These are phyloP conservation scores for Tolypocladium pustulatum DNA, from an alignment of 2,329 filamentous ascomycete genomes.

Conservation along the genomic window DNA sequence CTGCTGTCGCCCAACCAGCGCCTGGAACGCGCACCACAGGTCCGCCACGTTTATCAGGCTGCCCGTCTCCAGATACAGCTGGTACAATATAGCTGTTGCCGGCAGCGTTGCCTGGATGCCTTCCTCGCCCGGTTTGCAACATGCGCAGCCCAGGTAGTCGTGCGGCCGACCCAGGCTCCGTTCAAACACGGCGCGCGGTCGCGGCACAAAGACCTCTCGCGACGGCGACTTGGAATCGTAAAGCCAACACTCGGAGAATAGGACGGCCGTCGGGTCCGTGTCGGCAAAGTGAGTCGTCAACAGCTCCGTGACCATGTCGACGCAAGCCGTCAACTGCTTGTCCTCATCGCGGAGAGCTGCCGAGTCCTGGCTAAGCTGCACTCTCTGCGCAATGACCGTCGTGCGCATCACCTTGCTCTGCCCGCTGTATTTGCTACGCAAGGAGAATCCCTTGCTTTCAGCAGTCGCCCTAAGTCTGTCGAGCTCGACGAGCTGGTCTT, in stretches of 20 bases:
- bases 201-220: conserved; percentile 64
- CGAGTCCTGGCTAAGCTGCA: conserved; percentile 67
- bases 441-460: conserved; percentile 31
- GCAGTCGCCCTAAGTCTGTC: conserved; percentile 34
- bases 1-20: conserved; percentile 41
- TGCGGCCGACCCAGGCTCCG: conserved; percentile 61
- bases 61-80: conserved; percentile 68
- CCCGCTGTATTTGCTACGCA: conserved; percentile 67
- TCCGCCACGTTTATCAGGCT: conserved; percentile 70
- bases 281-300: conserved; percentile 15
- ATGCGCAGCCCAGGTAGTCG: conserved; percentile 66
- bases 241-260: conserved; percentile 63
- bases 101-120: conserved; percentile 53
- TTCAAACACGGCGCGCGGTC: conserved; percentile 60
- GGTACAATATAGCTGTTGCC: conserved; percentile 63
- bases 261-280: conserved; percentile 27
- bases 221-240: conserved; percentile 64
- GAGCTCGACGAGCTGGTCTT: conserved; percentile 33
- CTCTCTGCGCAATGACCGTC: conserved; percentile 71
- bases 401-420: conserved; percentile 62
- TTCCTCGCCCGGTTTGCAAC: conserved; percentile 43
- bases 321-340: conserved; percentile 55
- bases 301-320: conserved; percentile 35
- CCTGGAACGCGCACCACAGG: conserved; percentile 66
- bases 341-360: conserved; percentile 61